Conservation (phyloP, 805 yeast genomes). For the Candida oleophila region DNA sequence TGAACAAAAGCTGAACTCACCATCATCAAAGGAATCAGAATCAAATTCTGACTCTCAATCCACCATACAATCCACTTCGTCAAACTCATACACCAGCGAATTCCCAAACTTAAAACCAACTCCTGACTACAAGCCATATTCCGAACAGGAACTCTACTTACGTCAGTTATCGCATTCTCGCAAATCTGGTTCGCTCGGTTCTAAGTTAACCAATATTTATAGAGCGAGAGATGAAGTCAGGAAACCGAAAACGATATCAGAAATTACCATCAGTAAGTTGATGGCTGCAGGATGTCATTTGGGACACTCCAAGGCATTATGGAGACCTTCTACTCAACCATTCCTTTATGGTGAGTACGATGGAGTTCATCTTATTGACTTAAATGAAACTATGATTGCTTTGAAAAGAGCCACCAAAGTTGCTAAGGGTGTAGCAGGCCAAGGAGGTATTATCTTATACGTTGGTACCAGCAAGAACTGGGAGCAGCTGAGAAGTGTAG, state of each 20-base stretch:
- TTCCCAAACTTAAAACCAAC: constrained; percentile 69
- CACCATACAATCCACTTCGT: constrained; percentile 29
- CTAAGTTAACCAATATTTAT: constrained; percentile 61
- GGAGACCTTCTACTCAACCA: constrained; percentile 82
- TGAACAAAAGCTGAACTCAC: constrained; percentile 1
- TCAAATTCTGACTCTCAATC: constrained; percentile 2
- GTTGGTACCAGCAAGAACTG: constrained; percentile 79
- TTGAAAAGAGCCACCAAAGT: constrained; percentile 83
- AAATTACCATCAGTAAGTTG: constrained; percentile 65
- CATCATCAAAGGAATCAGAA: constrained; percentile 3
- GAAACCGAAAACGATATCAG: constrained; percentile 54
- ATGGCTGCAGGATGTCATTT: constrained; percentile 93
- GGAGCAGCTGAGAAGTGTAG: constrained; percentile 66
- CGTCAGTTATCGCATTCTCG: constrained; percentile 67
- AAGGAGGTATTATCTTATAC: constrained; percentile 82
- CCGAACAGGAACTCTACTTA: constrained; percentile 72
- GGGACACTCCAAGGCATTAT: constrained; percentile 82
- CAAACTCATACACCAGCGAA: constrained; percentile 25
- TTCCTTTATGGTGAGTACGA: constrained; percentile 84
- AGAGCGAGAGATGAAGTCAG: constrained; percentile 65
- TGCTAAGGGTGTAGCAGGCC: constrained; percentile 75
- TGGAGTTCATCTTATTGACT: constrained; percentile 84
- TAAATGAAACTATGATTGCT: constrained; percentile 75
- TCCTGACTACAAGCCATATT: constrained; percentile 61
- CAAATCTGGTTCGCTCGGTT: constrained; percentile 60